Evolutionary conservation across 2,329 filamentous ascomycete species (phyloP).

Genomic region (Sclerotinia borealis): DNA sequence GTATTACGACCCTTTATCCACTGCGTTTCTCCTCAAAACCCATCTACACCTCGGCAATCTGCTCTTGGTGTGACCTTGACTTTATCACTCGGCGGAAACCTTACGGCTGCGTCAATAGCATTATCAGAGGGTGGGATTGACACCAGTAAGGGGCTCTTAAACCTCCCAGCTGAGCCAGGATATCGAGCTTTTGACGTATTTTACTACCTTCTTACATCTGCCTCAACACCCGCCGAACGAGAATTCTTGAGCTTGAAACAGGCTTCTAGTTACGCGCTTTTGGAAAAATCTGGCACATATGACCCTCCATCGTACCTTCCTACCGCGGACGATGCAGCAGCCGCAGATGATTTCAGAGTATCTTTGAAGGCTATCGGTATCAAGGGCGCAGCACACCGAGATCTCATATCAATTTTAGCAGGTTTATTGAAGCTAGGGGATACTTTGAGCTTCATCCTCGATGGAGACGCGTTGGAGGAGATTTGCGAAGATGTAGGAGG

Average conservation of each 20-base stretch:
- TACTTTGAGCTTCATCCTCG: conserved; percentile 75
- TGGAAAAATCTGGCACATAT: conserved; percentile 81
- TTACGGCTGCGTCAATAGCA: conserved; percentile 69
- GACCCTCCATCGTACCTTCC: conserved; percentile 81
- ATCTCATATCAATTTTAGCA: conserved; percentile 78
- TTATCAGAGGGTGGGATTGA: conserved; percentile 86
- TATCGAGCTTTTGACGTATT: conserved; percentile 96
- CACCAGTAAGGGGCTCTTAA: conserved; percentile 70
- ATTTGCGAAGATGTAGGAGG: conserved; percentile 86
- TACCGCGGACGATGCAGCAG: conserved; percentile 84
- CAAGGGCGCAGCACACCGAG: conserved; percentile 75
- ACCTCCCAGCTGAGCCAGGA: conserved; percentile 71
- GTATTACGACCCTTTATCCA: conserved; percentile 81
- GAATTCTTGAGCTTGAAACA: conserved; percentile 80
- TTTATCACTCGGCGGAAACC: conserved; percentile 71
- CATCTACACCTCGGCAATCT: conserved; percentile 73
- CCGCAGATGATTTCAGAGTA: conserved; percentile 86
- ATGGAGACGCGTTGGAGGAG: conserved; percentile 77
- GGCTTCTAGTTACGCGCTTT: conserved; percentile 68
- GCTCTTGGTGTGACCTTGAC: conserved; percentile 77
- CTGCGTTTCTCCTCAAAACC: conserved; percentile 83
- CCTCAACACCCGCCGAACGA: conserved; percentile 79
- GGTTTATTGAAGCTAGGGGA: conserved; percentile 89
- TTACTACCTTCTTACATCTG: conserved; percentile 91
- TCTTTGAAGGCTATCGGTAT: conserved; percentile 89